Conservation (phyloP, 23 red algal species). For the Chondrus crispus region DNA sequence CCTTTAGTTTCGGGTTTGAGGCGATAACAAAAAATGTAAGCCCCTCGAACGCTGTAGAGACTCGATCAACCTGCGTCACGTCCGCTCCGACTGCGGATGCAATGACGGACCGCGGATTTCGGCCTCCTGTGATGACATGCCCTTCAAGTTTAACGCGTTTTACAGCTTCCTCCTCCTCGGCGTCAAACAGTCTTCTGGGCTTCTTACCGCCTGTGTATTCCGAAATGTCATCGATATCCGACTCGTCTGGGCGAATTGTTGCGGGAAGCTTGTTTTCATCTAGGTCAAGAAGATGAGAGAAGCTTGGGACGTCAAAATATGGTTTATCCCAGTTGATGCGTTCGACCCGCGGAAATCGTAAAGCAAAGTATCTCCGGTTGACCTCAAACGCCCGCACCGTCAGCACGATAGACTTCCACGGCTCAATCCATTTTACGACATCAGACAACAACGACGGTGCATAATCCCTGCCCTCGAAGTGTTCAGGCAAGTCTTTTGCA, state of each 20-base stretch:
- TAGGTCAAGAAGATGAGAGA: constrained; percentile 41
- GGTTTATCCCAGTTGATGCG: constrained; percentile 72
- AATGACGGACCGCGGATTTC: constrained; percentile 9
- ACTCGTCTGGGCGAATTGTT: constrained; percentile 22
- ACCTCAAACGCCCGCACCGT: constrained; percentile 61
- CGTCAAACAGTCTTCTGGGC: neutral
- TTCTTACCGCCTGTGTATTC: neutral
- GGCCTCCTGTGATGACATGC: constrained; percentile 24
- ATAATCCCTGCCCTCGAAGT: constrained; percentile 46
- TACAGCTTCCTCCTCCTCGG: constrained; percentile 25
- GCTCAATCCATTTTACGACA: constrained; percentile 76
- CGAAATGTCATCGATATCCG: constrained; percentile 48
- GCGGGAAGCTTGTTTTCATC: constrained; percentile 47
- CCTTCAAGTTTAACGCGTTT: constrained; percentile 27
- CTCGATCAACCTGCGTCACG: constrained; percentile 1
- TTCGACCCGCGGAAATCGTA: constrained; percentile 77
- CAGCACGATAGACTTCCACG: constrained; percentile 63
- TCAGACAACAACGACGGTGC: constrained; percentile 3
- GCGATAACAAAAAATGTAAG: constrained; percentile 16
- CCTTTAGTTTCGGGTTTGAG: neutral
- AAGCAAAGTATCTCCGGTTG: constrained; percentile 26
- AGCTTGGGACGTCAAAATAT: constrained; percentile 65
- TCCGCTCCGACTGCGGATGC: constrained; percentile 9
- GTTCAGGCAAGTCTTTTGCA: constrained; percentile 39
- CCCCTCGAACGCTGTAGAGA: constrained; percentile 2